A percentile compares a stretch with the other conserved stretches of the same genome.
phyloP scores from a whole-genome alignment of 768 basidiomycete species.

The Pisolithus sp. region DNA sequence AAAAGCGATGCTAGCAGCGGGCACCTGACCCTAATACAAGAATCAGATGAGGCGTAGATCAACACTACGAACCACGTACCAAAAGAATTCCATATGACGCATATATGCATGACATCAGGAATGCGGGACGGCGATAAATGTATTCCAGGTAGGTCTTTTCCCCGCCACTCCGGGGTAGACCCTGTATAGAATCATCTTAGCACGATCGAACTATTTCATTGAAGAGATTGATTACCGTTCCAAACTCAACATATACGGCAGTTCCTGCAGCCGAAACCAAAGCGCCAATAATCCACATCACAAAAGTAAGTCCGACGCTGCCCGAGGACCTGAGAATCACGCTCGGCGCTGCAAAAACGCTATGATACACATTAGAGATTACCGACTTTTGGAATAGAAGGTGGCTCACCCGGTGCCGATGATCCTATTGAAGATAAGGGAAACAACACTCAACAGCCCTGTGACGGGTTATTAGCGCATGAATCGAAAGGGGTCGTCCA shows the following conservation, averaged over 20 bases:
- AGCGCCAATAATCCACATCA: slow-evolving; percentile 69
- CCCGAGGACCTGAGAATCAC: slow-evolving; percentile 61
- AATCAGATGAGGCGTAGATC: not conserved
- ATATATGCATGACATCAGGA: slow-evolving; percentile 54
- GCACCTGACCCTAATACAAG: slow-evolving; percentile 43
- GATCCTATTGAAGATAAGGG: slow-evolving; percentile 70
- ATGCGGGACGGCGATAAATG: slow-evolving; percentile 57
- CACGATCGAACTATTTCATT: not conserved
- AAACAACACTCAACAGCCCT: slow-evolving; percentile 43
- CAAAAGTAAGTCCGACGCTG: slow-evolving; percentile 60
- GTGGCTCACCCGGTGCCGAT: slow-evolving; percentile 59
- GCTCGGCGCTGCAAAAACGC: slow-evolving; percentile 67
- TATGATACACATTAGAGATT: slow-evolving; percentile 20
- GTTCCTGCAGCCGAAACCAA: slow-evolving; percentile 60
- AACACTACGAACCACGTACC: slow-evolving; percentile 29
- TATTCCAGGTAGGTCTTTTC: slow-evolving; percentile 75
- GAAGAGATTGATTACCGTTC: slow-evolving; percentile 42
- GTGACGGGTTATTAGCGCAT: slow-evolving; percentile 2
- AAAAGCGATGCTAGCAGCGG: slow-evolving; percentile 59
- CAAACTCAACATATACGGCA: slow-evolving; percentile 68
- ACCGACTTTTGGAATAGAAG: not conserved
- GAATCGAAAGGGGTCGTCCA: not conserved
- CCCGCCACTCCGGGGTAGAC: slow-evolving; percentile 63
- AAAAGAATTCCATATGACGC: slow-evolving; percentile 52
- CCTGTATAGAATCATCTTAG: slow-evolving; percentile 30